Evolutionary conservation across 1,139 yeast species (phyloP), one percentile per base, ranked within the genome.

Genomic region (Candida smagusa): DNA sequence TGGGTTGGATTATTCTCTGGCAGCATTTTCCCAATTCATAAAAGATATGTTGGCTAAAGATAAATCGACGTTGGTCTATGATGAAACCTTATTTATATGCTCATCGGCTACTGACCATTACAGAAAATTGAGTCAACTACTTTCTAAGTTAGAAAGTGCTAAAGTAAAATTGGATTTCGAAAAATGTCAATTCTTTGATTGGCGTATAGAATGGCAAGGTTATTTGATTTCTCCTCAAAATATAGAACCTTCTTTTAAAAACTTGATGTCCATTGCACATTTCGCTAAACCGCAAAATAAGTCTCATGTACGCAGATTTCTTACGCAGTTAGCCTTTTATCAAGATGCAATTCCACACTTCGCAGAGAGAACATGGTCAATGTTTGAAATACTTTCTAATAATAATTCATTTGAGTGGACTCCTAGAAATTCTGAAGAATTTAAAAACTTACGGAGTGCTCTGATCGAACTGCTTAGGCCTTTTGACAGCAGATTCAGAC

Each of bases 321-420:
- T 32, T 9, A 8, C 25, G 6, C 25, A 13, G 6, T 26, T 32
- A 12, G 28, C 19, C 9, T 24, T 32, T 24, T 32, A 32, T 24
- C 35, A 22, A 29, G 35, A 32, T 32, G 35, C 35, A 16, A 32
- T 32, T n/a, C 35, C 28, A 6, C 30, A 32, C 4, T 32, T 32
- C 13, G 30, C 29, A 21, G 30, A 32, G 12, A 12, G 35, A 16
- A 13, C 35, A n/a, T 32, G 30, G 29, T 19, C 35, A 5, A 9
- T 32, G n/a, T 12, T 24, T 16, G 35, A 32, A 19, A 13, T 32
- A 16, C 9, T 32, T 2, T 22, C 7, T 6, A 6, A 9, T 12
- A 19, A 26, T 26, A 12, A 7, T 8, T 9, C 29, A 11, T 32
- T 32, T 16, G 9, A 8, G 6, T 32, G 35, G 35, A 32, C 29